Base-by-base conservation (phyloP, 164 flowering plant genomes). In the Annona squamosa region DNA sequence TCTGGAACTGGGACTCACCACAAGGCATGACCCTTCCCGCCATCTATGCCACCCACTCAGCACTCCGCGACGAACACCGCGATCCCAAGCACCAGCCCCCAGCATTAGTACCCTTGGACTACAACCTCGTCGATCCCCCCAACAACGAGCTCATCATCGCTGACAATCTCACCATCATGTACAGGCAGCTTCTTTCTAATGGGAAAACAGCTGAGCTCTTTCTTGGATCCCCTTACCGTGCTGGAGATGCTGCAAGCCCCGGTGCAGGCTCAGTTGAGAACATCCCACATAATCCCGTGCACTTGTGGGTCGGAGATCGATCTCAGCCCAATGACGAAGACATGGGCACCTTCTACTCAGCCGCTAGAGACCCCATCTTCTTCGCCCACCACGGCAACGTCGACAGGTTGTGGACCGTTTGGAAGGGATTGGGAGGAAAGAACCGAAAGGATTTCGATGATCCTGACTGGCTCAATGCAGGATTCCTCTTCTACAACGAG, bases 141-240 rank as follows among this genome's bases (percentile, higher is more conserved):
- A 57, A 77, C 0, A 47, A 66, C 0, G 63, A 69, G 0, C 74
- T 75, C 0, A 84, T 75, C 4, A 13, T 83, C 3, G 10, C 71
- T 0, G 73, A 71, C 69, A 90, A 90, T 61, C 80, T 88, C 9
- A 67, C 76, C 1, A 63, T 86, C 5, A 90, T 90, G 89, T 87
- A 88, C 72, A 63, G 87, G 63, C 85, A 82, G 56, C 76, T 90
- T 83, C 83, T 88, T 37, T 74, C 87, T 0, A 77, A 75, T 63
- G 78, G 75, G 4, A 75, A 82, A 69, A 77, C 82, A 12, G 65
- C 83, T 46, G 2, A 10, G 19, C 81, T 86, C 5, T 89, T 87
- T 76, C 12, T 84, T 10, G 93, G 91, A 0, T 47, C 72, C 2
- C 68, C 86, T 1, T 86, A 82, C 61, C 81, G 84, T 2, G 84